Evolutionary conservation across 1,284 basidiomycete species (phyloP), one percentile per base, ranked within the genome.

Genomic region (Cryptococcus hybrid): DNA sequence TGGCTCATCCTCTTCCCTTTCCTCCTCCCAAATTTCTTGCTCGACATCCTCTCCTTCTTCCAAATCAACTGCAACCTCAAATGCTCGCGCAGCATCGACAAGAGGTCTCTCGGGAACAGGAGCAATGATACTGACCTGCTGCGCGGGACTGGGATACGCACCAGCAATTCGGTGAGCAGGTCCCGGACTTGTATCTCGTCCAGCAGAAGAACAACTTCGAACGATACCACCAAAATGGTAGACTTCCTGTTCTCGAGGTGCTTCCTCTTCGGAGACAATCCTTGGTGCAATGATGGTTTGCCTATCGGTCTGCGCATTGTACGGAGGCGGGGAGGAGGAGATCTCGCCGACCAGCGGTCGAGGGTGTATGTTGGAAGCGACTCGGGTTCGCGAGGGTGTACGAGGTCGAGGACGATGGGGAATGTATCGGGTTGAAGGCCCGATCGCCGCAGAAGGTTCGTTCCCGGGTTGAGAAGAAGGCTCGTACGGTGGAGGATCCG

Each of bases 271-370:
- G 9, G 40, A 42, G 38, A 64, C 60, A 54, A 69, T 68, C n/a
- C 66, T 52, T 1, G 69, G 60, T 1, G 62, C 56, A 15, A 73
- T 57, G 8, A 73, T 35, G 24, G 59, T 63, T 47, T 62, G 56
- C 34, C 67, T 47, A 54, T 73, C 71, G 7, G 66, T 67, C 24
- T 56, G 53, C 11, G 71, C 71, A 37, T 73, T 73, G 58, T 70
- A 73, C n/a, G 71, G 71, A n/a, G 71, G 71, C 3, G 71, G 71
- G 71, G 71, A 4, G 67, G 59, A 5, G 71, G 69, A 7, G 62
- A 62, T 45, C 59, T 51, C n/a, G 57, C 55, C 2, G 57, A 56
- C 44, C 52, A 62, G 51, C 60, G 37, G 24, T 58, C 54, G 18
- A 24, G 24, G 11, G 47, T 5, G 47, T 61, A 61, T 18, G 47